These are phyloP conservation scores for Apophysomyces variabilis DNA, from an alignment of 371 early-diverging fungal genomes.

Conservation along the genomic window DNA sequence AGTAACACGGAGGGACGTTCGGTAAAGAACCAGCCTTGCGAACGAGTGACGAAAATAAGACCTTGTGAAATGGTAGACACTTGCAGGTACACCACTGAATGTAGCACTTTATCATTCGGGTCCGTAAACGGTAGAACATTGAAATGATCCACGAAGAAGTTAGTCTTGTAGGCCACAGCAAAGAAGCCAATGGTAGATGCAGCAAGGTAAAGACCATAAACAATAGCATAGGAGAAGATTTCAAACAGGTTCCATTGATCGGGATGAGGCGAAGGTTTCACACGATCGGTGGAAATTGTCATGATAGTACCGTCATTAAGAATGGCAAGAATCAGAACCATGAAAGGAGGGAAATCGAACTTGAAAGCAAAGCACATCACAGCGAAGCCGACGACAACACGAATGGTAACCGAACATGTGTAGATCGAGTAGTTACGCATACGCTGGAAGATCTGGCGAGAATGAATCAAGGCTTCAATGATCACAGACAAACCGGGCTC, in stretches of 20 bases:
- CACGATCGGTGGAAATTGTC: constrained; percentile 68
- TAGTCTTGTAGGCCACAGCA: constrained; percentile 46
- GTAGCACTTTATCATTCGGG: constrained; percentile 48
- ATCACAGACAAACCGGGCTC: constrained; percentile 81
- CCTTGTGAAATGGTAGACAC: constrained; percentile 60
- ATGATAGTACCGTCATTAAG: constrained; percentile 69
- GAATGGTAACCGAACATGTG: constrained; percentile 68
- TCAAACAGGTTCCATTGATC: constrained; percentile 65
- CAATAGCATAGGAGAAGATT: constrained; percentile 61
- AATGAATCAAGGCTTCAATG: constrained; percentile 68
- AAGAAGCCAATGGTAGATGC: constrained; percentile 63
- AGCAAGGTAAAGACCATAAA: constrained; percentile 62
- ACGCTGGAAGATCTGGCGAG: constrained; percentile 77
- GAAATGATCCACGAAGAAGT: constrained; percentile 53
- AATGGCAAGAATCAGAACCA: constrained; percentile 67
- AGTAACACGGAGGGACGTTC: constrained; percentile 57
- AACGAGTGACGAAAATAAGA: constrained; percentile 61
- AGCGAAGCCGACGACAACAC: constrained; percentile 68
- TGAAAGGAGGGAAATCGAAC: constrained; percentile 70
- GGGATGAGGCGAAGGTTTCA: constrained; percentile 60
- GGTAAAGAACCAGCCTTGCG: constrained; percentile 55
- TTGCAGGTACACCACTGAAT: constrained; percentile 60
- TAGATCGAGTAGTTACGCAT: constrained; percentile 70
- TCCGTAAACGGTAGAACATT: constrained; percentile 32
- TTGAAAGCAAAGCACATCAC: constrained; percentile 61